These are phyloP conservation scores for Aphanomyces invadans DNA, from an alignment of 352 stramenopile genomes.

Conservation along the genomic window DNA sequence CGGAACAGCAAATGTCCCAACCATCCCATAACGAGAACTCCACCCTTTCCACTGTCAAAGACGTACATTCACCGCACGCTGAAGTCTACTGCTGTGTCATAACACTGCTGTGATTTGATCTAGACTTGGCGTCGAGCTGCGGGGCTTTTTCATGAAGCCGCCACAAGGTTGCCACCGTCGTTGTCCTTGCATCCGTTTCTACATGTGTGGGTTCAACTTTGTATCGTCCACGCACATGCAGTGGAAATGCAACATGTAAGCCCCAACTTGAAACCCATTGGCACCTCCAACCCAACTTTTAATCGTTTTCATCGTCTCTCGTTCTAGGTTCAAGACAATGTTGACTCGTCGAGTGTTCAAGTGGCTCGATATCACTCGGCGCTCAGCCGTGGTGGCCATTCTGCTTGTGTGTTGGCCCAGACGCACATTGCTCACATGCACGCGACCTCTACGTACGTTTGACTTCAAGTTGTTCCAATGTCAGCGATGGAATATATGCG, in stretches of 20 bases:
- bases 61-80: neutral
- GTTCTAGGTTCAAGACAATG: neutral
- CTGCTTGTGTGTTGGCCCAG: neutral
- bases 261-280: too few relatives aligned
- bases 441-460: neutral
- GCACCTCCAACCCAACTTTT: too few relatives aligned
- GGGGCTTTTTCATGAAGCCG: neutral
- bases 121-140: constrained; percentile 13
- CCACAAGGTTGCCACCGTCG: neutral
- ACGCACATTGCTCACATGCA: neutral
- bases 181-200: neutral
- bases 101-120: neutral
- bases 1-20: neutral
- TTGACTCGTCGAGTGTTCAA: neutral
- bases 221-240: neutral
- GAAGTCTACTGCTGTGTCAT: neutral
- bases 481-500: too few relatives aligned
- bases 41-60: neutral
- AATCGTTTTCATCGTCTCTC: too few relatives aligned
- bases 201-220: constrained; percentile 10
- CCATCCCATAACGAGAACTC: neutral
- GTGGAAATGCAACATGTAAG: constrained; percentile 6
- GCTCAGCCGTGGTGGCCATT: constrained; percentile 1
- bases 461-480: too few relatives aligned
- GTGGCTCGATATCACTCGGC: constrained; percentile 16